phyloP scores from a whole-genome alignment of 257 asterid species.

The Salvia rosmarinus region DNA sequence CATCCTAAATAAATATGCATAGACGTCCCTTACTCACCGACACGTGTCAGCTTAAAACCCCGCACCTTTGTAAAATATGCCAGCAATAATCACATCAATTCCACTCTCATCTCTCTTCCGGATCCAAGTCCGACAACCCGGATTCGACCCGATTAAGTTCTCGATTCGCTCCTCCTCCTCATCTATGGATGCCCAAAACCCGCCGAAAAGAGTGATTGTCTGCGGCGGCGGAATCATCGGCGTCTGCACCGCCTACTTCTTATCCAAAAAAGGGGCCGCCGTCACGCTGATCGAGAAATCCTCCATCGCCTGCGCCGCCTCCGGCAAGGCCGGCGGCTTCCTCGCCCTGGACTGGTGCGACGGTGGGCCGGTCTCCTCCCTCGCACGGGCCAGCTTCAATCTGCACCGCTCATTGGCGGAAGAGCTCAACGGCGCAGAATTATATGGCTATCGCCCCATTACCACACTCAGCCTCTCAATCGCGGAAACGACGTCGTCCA shows the following conservation, averaged over 20 bases:
- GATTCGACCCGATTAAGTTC: slow-evolving; percentile 17
- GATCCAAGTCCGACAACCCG: slow-evolving; percentile 31
- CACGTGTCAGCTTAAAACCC: slow-evolving; percentile 30
- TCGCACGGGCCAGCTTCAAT: slow-evolving; percentile 89
- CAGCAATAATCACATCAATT: slow-evolving; percentile 23
- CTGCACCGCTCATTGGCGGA: slow-evolving; percentile 81
- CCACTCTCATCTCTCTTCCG: slow-evolving; percentile 24
- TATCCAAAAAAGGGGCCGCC: slow-evolving; percentile 68
- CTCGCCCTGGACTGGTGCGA: slow-evolving; percentile 94
- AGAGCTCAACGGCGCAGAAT: slow-evolving; percentile 74
- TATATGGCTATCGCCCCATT: slow-evolving; percentile 82
- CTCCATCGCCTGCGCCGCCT: slow-evolving; percentile 87
- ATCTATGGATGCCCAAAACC: slow-evolving; percentile 50
- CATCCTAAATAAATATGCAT: no score
- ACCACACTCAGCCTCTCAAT: slow-evolving; percentile 68
- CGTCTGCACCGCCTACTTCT: slow-evolving; percentile 85
- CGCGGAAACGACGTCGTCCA: slow-evolving; percentile 49
- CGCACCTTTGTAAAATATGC: slow-evolving; percentile 30
- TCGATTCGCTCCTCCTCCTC: slow-evolving; percentile 39
- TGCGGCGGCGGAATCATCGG: slow-evolving; percentile 99
- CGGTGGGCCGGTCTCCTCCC: slow-evolving; percentile 62
- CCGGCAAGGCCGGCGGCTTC: slow-evolving; percentile 95
- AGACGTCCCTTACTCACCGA: no score
- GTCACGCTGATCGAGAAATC: slow-evolving; percentile 85
- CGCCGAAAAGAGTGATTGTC: slow-evolving; percentile 66